Evolutionary conservation across 2,329 filamentous ascomycete species (phyloP), one percentile per base, ranked within the genome.

Genomic region (Xylaria sp.): DNA sequence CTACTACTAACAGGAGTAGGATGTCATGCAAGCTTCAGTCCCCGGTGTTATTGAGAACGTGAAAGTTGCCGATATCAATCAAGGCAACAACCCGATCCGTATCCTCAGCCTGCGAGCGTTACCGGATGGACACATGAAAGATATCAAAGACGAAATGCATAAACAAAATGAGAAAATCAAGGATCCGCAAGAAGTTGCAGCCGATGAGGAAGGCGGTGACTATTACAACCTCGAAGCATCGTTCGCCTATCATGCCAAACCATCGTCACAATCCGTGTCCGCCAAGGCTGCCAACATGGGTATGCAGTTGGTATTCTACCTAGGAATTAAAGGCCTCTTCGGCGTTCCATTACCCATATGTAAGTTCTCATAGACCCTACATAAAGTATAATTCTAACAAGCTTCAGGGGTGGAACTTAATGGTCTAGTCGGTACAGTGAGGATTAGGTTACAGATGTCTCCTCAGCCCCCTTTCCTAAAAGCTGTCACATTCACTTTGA

Each of bases 21-120:
- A 98, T 78, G 92, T 98, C 72, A 98, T 98, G 95, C 94, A 97
- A 78, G 95, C 94, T 23, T 97, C 93, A 0, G 92, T 97, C 0
- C 96, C 96, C 0, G 90, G 91, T 1, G 83, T 98, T 45, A 94
- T 99, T 71, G 94, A 98, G 78, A 96, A 97, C 72, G 94, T 99
- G 53, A 92, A 95, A 72, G 93, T 98, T 25, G 94, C 94, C 67
- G 94, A 97, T 74, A 97, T 99, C 74, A 93, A 93, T 58, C 96
- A 98, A 80, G 96, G 96, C 32, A 93, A 86, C 80, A 97, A 97
- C 73, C 93, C 96, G 0, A 84, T 98, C 64, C 90, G 95, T 9
- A 93, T 98, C 60, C 85, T 98, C 55, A 97, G 93, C 77, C 85
- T 97, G 76, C 89, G 94, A 57, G 92, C 94, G 52, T 86, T 98